Base-by-base conservation (phyloP, 2,329 filamentous ascomycete genomes). In the Raffaelea deltoideospora region DNA sequence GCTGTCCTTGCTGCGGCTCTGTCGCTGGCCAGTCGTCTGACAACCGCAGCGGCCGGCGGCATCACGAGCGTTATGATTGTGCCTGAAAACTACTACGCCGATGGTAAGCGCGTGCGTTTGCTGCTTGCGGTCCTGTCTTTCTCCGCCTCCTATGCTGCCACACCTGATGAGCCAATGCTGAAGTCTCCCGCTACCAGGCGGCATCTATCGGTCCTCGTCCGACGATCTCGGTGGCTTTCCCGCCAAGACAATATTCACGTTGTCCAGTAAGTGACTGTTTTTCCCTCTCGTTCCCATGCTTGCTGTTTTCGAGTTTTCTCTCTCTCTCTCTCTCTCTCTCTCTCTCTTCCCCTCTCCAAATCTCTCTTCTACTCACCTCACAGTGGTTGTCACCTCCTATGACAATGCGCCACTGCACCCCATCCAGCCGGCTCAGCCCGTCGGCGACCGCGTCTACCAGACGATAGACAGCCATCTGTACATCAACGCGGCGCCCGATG, bases 241-340 rank as follows among this genome's bases (percentile, higher is more conserved):
- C 2, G 36, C 34, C 11, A 34, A 27, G 5, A 27, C 14, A 2
- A 11, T 30, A 5, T 44, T 44, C 9, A 34, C 38, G 1, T 36
- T 44, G 10, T 35, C 37, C 15, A n/a, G 42, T 44, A 30, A 13
- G 35, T n/a, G n/a, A n/a, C n/a, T n/a, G n/a, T n/a, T n/a, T n/a
- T n/a, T n/a, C n/a, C n/a, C n/a, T 13, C 22, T 31, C 18, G 17
- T 13, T 10, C 14, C 10, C 19, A 3, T 3, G 10, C n/a, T 31
- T 7, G 11, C 10, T 19, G 3, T 3, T 14, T 9, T 31, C 4
- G 10, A 17, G 5, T 28, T 28, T 28, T 8, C n/a, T 28, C n/a
- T 15, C 31, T 10, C 5, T 15, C 9, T 28, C 20, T n/a, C 15
- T 15, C 22, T n/a, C 7, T 10, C 13, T 10, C 19, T 5, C 13